These are phyloP conservation scores for Pisolithus tinctorius DNA, from an alignment of 768 basidiomycete genomes.

Conservation along the genomic window DNA sequence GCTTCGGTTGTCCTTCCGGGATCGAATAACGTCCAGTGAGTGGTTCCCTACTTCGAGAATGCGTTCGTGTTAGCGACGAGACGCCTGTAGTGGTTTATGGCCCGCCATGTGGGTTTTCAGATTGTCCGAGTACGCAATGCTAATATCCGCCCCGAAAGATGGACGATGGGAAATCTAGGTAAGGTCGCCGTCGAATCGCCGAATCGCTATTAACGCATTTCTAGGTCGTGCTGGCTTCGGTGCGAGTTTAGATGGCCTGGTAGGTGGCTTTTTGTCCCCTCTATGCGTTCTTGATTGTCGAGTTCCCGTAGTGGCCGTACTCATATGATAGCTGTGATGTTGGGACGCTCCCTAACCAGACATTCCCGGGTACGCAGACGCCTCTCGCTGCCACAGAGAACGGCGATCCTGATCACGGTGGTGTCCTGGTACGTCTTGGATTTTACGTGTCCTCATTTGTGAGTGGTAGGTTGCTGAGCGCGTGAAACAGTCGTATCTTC, in stretches of 20 bases:
- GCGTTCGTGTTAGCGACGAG: slow-evolving; percentile 4
- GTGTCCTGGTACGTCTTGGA: slow-evolving; percentile 16
- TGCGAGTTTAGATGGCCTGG: slow-evolving; percentile 56
- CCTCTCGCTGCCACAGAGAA: slow-evolving; percentile 39
- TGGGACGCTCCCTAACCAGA: slow-evolving; percentile 74
- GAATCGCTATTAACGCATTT: slow-evolving; percentile 1
- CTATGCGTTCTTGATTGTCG: not conserved
- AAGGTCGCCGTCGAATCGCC: not conserved
- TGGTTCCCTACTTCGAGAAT: not conserved
- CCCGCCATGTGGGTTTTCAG: slow-evolving; percentile 34
- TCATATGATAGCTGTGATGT: slow-evolving; percentile 63
- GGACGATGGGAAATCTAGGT: slow-evolving; percentile 50
- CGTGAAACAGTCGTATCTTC: slow-evolving; percentile 36
- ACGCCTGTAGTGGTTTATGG: slow-evolving; percentile 36
- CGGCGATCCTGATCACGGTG: slow-evolving; percentile 30
- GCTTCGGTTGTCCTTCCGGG: slow-evolving; percentile 38
- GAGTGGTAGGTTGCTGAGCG: not conserved
- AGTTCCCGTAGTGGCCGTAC: slow-evolving; percentile 40
- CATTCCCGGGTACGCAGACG: slow-evolving; percentile 34
- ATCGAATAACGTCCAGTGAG: slow-evolving; percentile 30
- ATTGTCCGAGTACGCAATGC: not conserved
- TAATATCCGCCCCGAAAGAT: slow-evolving; percentile 23
- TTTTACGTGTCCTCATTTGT: not conserved
- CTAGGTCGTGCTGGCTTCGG: slow-evolving; percentile 50
- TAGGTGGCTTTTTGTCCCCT: slow-evolving; percentile 30